Conservation (phyloP, 352 stramenopile species). For the Saprolegnia parasitica region DNA sequence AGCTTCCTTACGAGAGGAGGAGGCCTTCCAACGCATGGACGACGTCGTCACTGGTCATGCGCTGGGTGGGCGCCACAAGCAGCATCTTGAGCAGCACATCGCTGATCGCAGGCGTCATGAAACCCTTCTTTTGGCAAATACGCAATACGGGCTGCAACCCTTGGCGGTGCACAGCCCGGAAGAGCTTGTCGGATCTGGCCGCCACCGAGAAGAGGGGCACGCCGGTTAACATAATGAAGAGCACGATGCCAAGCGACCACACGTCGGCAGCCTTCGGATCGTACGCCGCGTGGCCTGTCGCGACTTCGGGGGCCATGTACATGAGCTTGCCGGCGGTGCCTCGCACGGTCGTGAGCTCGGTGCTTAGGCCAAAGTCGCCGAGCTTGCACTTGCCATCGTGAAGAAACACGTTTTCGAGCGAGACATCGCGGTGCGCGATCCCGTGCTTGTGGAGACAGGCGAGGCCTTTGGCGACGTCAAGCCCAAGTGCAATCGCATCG, state of each 20-base stretch:
- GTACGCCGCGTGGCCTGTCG: slow-evolving; percentile 47
- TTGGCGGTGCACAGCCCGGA: slow-evolving; percentile 72
- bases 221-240: slow-evolving; percentile 93
- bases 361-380: slow-evolving; percentile 37
- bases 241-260: slow-evolving; percentile 89
- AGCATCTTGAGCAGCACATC: slow-evolving; percentile 28
- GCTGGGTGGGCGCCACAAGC: background rate
- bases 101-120: background rate
- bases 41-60: slow-evolving; percentile 15
- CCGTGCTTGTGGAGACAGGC: slow-evolving; percentile 33
- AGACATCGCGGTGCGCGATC: slow-evolving; percentile 37
- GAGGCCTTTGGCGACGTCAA: slow-evolving; percentile 31
- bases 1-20: background rate
- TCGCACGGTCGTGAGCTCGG: background rate
- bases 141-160: slow-evolving; percentile 14
- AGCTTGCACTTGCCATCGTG: slow-evolving; percentile 35
- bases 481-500: slow-evolving; percentile 29
- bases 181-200: slow-evolving; percentile 76
- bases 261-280: slow-evolving; percentile 91
- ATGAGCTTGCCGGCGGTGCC: slow-evolving; percentile 30
- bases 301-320: slow-evolving; percentile 34
- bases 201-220: slow-evolving; percentile 90
- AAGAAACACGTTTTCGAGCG: slow-evolving; percentile 37
- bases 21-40: background rate
- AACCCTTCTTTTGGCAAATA: slow-evolving; percentile 25